Base-by-base conservation (phyloP, 1,284 basidiomycete species). In the Puccinia sorghi region DNA sequence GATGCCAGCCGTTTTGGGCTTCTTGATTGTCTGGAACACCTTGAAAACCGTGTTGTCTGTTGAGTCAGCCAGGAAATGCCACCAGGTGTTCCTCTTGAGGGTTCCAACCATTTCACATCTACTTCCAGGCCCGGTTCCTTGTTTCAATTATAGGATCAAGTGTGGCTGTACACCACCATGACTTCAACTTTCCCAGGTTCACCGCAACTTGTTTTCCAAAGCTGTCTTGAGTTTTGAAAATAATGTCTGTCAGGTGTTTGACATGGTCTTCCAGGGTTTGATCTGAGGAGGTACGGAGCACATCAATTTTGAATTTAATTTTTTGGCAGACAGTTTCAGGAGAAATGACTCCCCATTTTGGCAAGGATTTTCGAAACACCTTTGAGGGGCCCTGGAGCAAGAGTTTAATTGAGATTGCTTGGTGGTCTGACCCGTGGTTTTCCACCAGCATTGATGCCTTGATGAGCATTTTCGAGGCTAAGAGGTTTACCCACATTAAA, bases 401-500 rank as follows among this genome's bases (percentile, higher is more conserved):
- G 2, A 66, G 41, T 22, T 39, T 5, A 15, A 39, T 11, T 11
- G 15, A 3, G 17, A 66, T 13, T 17, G 63, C 63, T 20, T 66
- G 63, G 22, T 66, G 63, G 41, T 43, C 63, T 8, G 39, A 66
- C 15, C 32, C 63, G 41, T 37, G 37, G 37, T 66, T 66, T 20
- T 66, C n/a, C 9, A 11, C 13, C 9, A 20, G 37, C 12, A 66
- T 37, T 1, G 27, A 11, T 3, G 39, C 7, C 0, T 1, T 7
- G 4, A 5, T 0, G 2, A 46, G 9, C 1, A 66, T 0, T 20
- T 66, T 13, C 1, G 63, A 66, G 2, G 15, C 63, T 9, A 39
- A 15, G 15, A 66, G 46, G 25, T 57, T 72, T 0, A 37, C 8
- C 71, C 71, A 59, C 11, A 43, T 72, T 17, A 72, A n/a, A 32